These are phyloP conservation scores for Pseudogymnoascus sp. DNA, from an alignment of 2,329 filamentous ascomycete genomes.

Conservation along the genomic window DNA sequence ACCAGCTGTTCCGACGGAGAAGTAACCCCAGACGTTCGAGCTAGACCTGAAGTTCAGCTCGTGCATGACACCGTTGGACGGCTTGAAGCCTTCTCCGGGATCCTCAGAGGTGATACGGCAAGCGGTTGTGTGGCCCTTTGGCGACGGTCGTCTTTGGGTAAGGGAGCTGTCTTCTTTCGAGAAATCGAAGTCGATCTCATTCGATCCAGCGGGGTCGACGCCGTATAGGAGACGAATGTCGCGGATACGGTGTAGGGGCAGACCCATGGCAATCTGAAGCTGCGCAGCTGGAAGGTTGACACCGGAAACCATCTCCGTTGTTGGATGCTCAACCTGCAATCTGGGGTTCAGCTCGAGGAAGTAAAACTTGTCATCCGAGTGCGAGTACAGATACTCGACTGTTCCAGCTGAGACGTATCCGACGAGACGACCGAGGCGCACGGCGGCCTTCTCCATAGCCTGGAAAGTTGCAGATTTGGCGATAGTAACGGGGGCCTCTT, in stretches of 20 bases:
- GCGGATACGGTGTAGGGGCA: conserved; percentile 87
- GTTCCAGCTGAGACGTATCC: conserved; percentile 98
- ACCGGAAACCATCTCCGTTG: conserved; percentile 97
- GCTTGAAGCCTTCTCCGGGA: conserved; percentile 98
- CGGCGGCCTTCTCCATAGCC: conserved; percentile 92
- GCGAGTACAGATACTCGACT: conserved; percentile 97
- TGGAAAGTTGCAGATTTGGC: conserved; percentile 84
- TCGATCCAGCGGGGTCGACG: conserved; percentile 77
- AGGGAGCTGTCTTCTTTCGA: conserved; percentile 73
- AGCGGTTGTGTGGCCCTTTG: conserved; percentile 94
- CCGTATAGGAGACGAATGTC: conserved; percentile 96
- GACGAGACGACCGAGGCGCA: conserved; percentile 85
- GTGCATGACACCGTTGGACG: conserved; percentile 97
- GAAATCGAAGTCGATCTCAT: conserved; percentile 95
- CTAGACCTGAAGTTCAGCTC: conserved; percentile 98
- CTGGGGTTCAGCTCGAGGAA: conserved; percentile 97
- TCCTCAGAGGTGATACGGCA: conserved; percentile 99
- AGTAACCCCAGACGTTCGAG: conserved; percentile 99
- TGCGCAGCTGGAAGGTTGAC: conserved; percentile 96
- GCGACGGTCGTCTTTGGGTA: conserved; percentile 80
- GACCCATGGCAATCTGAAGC: conserved; percentile 97
- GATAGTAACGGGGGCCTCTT: conserved; percentile 96
- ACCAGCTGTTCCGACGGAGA: conserved; percentile 93
- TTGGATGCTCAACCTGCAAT: conserved; percentile 99
- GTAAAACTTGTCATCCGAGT: conserved; percentile 97